Conservation (phyloP, 2,329 filamentous ascomycete genomes). For the Colletotrichum lentis region DNA sequence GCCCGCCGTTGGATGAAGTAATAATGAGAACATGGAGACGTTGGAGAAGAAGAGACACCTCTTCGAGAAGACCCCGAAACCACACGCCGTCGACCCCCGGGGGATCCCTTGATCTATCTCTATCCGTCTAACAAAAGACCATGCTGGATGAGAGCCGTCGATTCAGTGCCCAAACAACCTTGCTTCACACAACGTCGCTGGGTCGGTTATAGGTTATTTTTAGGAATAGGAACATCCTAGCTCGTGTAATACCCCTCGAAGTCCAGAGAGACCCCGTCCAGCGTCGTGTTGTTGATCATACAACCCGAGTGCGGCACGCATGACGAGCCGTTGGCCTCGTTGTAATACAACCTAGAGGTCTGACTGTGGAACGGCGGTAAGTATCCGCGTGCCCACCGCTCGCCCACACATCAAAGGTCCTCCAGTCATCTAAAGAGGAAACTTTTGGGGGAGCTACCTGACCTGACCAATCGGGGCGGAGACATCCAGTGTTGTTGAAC, state of each 20-base stretch:
- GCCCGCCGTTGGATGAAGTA: too few relatives aligned
- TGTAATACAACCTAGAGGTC: slow-evolving; percentile 23
- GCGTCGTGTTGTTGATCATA: background rate
- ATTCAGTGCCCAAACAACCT: slow-evolving; percentile 15
- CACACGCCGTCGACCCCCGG: too few relatives aligned
- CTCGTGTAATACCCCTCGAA: slow-evolving; percentile 15
- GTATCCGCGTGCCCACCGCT: background rate
- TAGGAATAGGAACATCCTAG: slow-evolving; percentile 4
- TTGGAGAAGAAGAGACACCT: too few relatives aligned
- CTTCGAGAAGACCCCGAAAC: too few relatives aligned
- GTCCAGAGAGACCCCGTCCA: slow-evolving; percentile 12
- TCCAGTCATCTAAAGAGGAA: too few relatives aligned
- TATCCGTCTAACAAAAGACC: slow-evolving; percentile 16
- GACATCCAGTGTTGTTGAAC: background rate
- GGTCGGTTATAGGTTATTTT: background rate
- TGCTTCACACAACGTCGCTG: slow-evolving; percentile 1
- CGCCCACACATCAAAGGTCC: too few relatives aligned
- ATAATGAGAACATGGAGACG: too few relatives aligned
- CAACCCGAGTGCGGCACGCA: slow-evolving; percentile 18
- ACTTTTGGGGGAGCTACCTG: background rate
- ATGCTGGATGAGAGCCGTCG: background rate
- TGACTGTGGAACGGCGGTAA: slow-evolving; percentile 16
- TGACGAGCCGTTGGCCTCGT: slow-evolving; percentile 1
- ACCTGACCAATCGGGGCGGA: slow-evolving; percentile 7
- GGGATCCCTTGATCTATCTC: background rate